Percentiles rank a stretch among this genome's conserved stretches.
phyloP scores from a whole-genome alignment of 2,329 filamentous ascomycete genomes.

The Trichophyton mentagrophytes region DNA sequence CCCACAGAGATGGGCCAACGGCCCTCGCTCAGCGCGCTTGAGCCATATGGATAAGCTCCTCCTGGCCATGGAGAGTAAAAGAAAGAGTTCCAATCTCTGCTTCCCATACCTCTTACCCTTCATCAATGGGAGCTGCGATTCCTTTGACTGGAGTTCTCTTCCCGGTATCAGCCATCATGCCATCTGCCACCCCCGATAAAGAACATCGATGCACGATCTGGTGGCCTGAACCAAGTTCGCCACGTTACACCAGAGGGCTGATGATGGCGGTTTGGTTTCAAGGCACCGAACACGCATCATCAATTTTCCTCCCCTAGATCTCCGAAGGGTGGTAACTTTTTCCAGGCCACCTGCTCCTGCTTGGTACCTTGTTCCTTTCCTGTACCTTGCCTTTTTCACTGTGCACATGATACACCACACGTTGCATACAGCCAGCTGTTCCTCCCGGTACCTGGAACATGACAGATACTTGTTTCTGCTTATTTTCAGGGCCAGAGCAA shows the following conservation, averaged over 20 bases:
- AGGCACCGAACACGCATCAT: background rate
- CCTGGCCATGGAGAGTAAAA: background rate
- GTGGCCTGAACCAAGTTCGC: background rate
- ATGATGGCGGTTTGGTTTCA: background rate
- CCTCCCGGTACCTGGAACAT: background rate
- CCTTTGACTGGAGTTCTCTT: background rate
- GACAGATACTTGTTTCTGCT: background rate
- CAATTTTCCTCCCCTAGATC: background rate
- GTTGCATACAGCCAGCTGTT: background rate
- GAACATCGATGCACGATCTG: background rate
- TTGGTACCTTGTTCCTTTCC: background rate
- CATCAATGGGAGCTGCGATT: background rate
- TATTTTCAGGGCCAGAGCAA: background rate
- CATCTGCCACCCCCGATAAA: background rate
- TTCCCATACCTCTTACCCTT: background rate
- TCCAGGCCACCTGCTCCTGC: background rate
- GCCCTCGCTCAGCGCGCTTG: background rate
- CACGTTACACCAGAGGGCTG: conserved; percentile 2
- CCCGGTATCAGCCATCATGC: background rate
- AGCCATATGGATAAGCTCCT: background rate
- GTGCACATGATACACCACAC: background rate
- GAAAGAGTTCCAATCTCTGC: background rate
- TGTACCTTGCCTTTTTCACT: background rate
- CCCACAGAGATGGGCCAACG: background rate
- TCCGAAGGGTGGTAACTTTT: background rate